Percentiles rank a stretch among this genome's conserved stretches.
Conservation (phyloP, 495 filamentous ascomycete species). For the Talaromyces nanjingensis region DNA sequence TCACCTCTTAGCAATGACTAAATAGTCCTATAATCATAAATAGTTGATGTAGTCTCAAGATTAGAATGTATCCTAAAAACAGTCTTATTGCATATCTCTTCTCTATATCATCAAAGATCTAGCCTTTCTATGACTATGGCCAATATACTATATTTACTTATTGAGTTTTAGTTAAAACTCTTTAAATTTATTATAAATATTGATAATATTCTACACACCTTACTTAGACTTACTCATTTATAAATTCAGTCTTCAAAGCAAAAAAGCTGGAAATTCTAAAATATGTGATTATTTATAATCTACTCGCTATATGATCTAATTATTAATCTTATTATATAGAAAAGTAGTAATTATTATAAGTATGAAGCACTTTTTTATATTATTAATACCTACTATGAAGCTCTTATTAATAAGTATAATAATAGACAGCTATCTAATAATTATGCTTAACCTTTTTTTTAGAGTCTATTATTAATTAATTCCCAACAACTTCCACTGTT, state of each 20-base stretch:
- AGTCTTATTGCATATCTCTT: too few relatives aligned
- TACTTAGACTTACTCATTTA: background rate
- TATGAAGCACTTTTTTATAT: background rate
- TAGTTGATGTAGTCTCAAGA: too few relatives aligned
- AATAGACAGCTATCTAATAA: background rate
- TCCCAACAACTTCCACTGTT: background rate
- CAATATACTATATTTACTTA: background rate
- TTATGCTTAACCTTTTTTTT: background rate
- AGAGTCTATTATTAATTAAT: background rate
- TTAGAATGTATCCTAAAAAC: too few relatives aligned
- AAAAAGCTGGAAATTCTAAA: too few relatives aligned
- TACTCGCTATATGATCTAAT: too few relatives aligned
- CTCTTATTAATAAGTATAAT: background rate
- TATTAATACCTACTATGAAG: background rate
- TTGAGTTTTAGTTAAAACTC: background rate
- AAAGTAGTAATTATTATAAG: background rate
- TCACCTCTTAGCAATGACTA: too few relatives aligned
- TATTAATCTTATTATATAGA: too few relatives aligned
- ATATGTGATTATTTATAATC: too few relatives aligned
- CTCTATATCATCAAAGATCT: too few relatives aligned
- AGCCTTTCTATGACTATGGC: background rate
- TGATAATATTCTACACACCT: background rate
- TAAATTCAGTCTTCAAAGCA: background rate
- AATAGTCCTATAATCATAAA: too few relatives aligned
- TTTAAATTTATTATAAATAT: background rate